A percentile compares a stretch with the other conserved stretches of the same genome.
Evolutionary conservation across 108 stramenopile genomes (phyloP).

Genomic region (Pelagomonas calceolata): DNA sequence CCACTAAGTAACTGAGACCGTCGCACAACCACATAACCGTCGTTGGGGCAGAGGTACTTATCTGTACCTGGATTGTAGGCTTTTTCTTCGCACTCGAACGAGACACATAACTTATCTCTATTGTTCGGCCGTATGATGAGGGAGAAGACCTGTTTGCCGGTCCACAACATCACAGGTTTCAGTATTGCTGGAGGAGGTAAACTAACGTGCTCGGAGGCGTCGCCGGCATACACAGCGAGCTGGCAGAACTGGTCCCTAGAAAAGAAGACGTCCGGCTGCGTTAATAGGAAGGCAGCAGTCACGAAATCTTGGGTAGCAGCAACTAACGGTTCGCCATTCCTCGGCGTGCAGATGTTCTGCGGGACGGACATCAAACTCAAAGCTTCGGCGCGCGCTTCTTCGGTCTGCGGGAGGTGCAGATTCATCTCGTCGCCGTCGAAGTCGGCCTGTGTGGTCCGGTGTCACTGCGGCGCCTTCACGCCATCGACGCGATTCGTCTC

Average conservation of each 20-base stretch:
- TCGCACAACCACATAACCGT: slow-evolving; percentile 86
- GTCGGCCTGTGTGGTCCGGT: too few relatives aligned
- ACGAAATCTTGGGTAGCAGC: slow-evolving; percentile 94
- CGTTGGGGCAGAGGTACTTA: slow-evolving; percentile 64
- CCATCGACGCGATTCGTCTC: too few relatives aligned
- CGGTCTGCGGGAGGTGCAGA: slow-evolving; percentile 97
- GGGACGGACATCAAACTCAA: slow-evolving; percentile 81
- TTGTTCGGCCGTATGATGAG: slow-evolving; percentile 61
- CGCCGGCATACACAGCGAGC: slow-evolving; percentile 75
- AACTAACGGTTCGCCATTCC: slow-evolving; percentile 95
- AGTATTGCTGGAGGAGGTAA: slow-evolving; percentile 80
- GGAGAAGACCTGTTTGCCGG: slow-evolving; percentile 88
- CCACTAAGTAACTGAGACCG: slow-evolving; percentile 82
- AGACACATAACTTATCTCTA: slow-evolving; percentile 38
- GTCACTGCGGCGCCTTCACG: too few relatives aligned
- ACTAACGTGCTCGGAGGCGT: slow-evolving; percentile 79
- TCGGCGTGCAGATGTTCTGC: slow-evolving; percentile 85
- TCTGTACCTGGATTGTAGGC: slow-evolving; percentile 52
- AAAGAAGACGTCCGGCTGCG: slow-evolving; percentile 87
- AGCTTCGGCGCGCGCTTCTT: slow-evolving; percentile 96
- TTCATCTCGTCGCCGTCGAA: slow-evolving; percentile 99
- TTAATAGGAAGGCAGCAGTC: slow-evolving; percentile 81
- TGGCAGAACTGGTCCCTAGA: slow-evolving; percentile 69
- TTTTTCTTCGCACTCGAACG: slow-evolving; percentile 85
- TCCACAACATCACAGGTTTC: slow-evolving; percentile 85